A percentile compares a stretch with the other conserved stretches of the same genome.
phyloP scores from a whole-genome alignment of 768 basidiomycete species.

The Macrocybe gigantea region DNA sequence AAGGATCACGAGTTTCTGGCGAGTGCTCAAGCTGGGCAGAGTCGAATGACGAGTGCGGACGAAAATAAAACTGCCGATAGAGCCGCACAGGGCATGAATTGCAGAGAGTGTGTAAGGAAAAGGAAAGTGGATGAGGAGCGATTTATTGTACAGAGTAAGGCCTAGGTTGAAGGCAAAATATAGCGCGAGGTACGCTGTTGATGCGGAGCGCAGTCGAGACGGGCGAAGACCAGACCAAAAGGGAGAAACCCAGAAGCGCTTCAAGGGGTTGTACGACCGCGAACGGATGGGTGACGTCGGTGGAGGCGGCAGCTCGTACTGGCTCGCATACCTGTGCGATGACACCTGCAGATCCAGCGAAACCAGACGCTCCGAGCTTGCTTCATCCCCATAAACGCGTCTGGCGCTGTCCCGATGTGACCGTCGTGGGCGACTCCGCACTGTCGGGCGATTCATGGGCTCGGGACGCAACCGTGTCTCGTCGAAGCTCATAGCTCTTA shows the following conservation, averaged over 20 bases:
- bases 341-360: no score
- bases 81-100: slow-evolving; percentile 82
- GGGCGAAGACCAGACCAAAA: slow-evolving; percentile 3
- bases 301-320: no score
- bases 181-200: slow-evolving; percentile 37
- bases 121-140: slow-evolving; percentile 85
- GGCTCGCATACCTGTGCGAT: no score
- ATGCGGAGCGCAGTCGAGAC: slow-evolving; percentile 8
- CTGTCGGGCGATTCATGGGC: no score
- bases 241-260: slow-evolving; percentile 1
- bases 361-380: no score
- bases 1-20: slow-evolving; percentile 60
- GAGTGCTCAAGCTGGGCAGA: slow-evolving; percentile 29
- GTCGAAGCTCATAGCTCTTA: no score
- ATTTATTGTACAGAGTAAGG: slow-evolving; percentile 94
- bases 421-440: no score
- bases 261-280: not conserved
- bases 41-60: slow-evolving; percentile 27
- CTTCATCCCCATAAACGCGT: no score
- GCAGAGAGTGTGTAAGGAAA: slow-evolving; percentile 96
- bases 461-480: no score
- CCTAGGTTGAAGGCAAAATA: slow-evolving; percentile 91
- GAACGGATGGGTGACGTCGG: slow-evolving; percentile 15
- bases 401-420: no score
- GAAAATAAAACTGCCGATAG: slow-evolving; percentile 70